Evolutionary conservation across 768 basidiomycete species (phyloP), one percentile per base, ranked within the genome.

Genomic region (Exsudoporus frostii): DNA sequence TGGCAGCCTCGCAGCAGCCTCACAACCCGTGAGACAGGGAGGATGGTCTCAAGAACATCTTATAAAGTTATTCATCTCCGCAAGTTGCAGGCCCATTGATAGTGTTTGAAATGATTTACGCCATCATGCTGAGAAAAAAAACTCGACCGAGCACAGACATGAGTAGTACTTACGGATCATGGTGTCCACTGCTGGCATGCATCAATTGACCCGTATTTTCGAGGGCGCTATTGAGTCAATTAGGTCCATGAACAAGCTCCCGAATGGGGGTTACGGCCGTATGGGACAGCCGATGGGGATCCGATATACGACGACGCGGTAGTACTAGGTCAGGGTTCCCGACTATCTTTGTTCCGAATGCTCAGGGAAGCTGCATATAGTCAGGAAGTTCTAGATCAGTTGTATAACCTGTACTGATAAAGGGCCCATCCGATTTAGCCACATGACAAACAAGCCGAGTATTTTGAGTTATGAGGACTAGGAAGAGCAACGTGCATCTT

Each of bases 361-460:
- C 53, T 60, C 56, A 65, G 46, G 54, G 59, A 57, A 51, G 43
- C 63, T 65, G 54, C 45, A 53, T 66, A 66, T 66, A 53, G 55
- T 32, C 59, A 59, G 57, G 22, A 19, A 24, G 52, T 47, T 29
- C 60, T 60, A 60, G 50, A 57, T 65, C 63, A 53, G 22, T 45
- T 15, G 9, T 37, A 44, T 34, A 41, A 46, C 53, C 43, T 51
- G 15, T 57, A 45, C 64, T 62, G 69, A 69, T 71, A 71, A 62
- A 58, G 57, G 54, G 56, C 29, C n/a, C n/a, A 14, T 55, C 56
- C 53, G 50, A 53, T 47, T 15, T 53, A 57, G 67, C 69, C 67
- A 69, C 59, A 70, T 70, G 59, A 66, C 59, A 64, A 68, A 61
- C 61, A 58, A 43, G 34, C 50, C 47, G 24, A 19, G 57, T 60